phyloP scores from a whole-genome alignment of 164 flowering plant genomes.

The Magnolia sinica region DNA sequence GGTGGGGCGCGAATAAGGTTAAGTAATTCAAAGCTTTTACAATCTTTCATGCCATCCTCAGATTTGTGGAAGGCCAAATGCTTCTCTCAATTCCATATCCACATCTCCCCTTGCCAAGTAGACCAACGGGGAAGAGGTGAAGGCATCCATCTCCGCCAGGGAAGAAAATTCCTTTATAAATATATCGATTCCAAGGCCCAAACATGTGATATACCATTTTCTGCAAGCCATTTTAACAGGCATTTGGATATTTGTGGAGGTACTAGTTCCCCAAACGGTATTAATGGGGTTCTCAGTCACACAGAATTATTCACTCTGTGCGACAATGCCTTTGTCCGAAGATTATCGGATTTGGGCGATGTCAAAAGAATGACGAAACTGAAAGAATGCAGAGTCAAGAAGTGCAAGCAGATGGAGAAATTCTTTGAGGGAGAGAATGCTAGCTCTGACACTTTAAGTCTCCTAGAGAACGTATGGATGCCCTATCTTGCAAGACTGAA shows the following conservation, averaged over 20 bases:
- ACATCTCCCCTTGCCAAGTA: background rate
- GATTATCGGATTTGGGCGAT: background rate
- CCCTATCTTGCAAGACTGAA: background rate
- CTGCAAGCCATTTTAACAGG: background rate
- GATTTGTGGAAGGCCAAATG: background rate
- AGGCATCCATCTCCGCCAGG: background rate
- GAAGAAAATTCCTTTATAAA: background rate
- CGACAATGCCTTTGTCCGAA: background rate
- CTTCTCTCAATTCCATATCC: background rate
- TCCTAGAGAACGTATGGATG: background rate
- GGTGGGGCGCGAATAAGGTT: background rate
- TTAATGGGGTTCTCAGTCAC: background rate
- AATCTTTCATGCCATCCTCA: background rate
- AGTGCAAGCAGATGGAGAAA: background rate
- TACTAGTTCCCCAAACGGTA: background rate
- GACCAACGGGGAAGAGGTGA: background rate
- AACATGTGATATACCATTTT: background rate
- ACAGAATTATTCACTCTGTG: background rate
- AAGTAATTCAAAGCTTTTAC: background rate
- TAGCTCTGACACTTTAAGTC: background rate
- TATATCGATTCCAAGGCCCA: background rate
- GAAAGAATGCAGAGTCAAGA: background rate
- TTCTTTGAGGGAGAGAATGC: background rate
- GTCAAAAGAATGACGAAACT: background rate
- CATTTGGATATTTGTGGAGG: background rate